Base-by-base conservation (phyloP, 106 monocot genomes). In the Platanthera zijinensis region DNA sequence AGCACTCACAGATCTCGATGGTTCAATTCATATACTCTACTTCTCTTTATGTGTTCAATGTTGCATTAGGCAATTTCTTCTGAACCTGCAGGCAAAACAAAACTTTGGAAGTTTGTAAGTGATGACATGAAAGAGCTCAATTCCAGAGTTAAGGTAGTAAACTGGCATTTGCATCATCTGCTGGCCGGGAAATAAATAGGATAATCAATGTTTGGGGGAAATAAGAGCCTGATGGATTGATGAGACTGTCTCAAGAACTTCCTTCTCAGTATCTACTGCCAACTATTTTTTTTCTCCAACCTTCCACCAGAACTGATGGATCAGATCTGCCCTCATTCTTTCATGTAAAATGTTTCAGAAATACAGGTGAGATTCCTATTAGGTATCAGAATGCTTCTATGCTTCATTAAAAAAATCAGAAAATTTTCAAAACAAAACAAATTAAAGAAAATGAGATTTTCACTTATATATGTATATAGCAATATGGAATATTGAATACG, bases 1-100 rank as follows among this genome's bases (percentile, higher is more conserved):
- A 70, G 47, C 17, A 47, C 48, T 47, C 48, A 48, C 70, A 45
- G 32, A 67, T 67, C 10, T 67, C 32, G 4, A 28, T 67, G 59
- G 21, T 59, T 19, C 21, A 59, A 59, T 59, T n/a, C 59, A 28
- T 32, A 9, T 66, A 9, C 48, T 45, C 70, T 9, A 15, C 9
- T 30, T 67, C 9, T 39, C 10, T 5, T 18, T 50, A 25, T 45
- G 50, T 19, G 7, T 5, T 59, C 59, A 10, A 66, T 28, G 66
- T 19, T 32, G 30, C 30, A 66, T 10, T 66, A 30, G 30, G 30
- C 7, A 32, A 10, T 66, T 10, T 19, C 66, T 66, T 66, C 30
- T 32, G 18, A 50, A 79, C 13, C 72, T 57, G 70, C 74, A 71
- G 76, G 76, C 81, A 81, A 76, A 81, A 76, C 70, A 81, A 76